Percentiles rank a stretch among this genome's conserved stretches.
These are phyloP conservation scores for Phytophthora tubulina DNA, from an alignment of 352 stramenopile genomes.

Conservation along the genomic window DNA sequence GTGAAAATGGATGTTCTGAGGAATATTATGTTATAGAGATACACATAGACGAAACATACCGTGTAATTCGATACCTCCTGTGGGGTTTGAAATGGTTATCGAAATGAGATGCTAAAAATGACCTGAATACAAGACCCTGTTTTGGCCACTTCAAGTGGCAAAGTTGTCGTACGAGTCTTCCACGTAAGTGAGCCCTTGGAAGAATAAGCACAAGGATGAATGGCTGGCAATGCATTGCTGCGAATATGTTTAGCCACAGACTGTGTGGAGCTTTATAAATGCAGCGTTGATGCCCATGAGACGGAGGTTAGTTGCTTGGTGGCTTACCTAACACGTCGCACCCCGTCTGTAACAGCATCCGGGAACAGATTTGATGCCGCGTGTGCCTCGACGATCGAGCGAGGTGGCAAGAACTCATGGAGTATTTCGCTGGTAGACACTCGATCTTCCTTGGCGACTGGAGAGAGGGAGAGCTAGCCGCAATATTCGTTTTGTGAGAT, in stretches of 20 bases:
- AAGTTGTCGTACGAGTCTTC: not conserved
- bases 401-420: not conserved
- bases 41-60: not conserved
- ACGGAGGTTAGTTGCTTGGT: slow-evolving; percentile 11
- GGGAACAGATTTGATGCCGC: slow-evolving; percentile 36
- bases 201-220: slow-evolving; percentile 14
- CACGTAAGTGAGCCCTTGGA: slow-evolving; percentile 28
- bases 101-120: too few species aligned
- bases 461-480: slow-evolving; percentile 9
- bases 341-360: slow-evolving; percentile 21
- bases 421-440: slow-evolving; percentile 29
- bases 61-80: too few species aligned
- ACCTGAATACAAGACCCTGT: not conserved
- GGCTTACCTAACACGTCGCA: not conserved
- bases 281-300: slow-evolving; percentile 1
- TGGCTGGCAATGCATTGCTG: slow-evolving; percentile 12
- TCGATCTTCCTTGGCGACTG: slow-evolving; percentile 17
- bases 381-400: slow-evolving; percentile 28
- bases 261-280: too few species aligned
- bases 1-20: not conserved
- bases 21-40: not conserved
- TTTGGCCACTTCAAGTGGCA: slow-evolving; percentile 12
- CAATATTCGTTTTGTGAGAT: too few species aligned
- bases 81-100: too few species aligned
- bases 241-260: not conserved